Percentiles rank a stretch among this genome's conserved stretches.
phyloP scores from a whole-genome alignment of 345 rosid species.

The Salix suchowensis region DNA sequence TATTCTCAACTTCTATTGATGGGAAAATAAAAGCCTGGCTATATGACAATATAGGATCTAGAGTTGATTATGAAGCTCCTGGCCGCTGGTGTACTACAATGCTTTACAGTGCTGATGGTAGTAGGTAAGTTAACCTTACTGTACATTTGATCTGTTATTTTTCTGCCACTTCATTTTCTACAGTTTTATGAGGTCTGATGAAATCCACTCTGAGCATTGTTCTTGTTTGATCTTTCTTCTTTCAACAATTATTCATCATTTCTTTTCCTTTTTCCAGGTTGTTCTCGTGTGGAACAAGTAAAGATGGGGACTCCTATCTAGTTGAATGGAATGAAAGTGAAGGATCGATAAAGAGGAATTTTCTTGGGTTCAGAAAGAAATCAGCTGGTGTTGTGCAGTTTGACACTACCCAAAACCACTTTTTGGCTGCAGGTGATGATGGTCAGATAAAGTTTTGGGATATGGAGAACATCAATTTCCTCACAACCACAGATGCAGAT shows the following conservation, averaged over 20 bases:
- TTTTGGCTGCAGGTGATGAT: slow-evolving; percentile 90
- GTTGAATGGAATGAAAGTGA: slow-evolving; percentile 97
- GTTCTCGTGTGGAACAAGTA: slow-evolving; percentile 89
- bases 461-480: slow-evolving; percentile 59
- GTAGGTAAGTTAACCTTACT: slow-evolving; percentile 43
- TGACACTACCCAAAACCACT: slow-evolving; percentile 79
- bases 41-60: slow-evolving; percentile 71
- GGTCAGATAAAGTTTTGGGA: slow-evolving; percentile 89
- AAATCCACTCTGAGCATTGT: neutral
- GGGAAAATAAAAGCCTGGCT: slow-evolving; percentile 93
- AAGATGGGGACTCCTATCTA: slow-evolving; percentile 74
- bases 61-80: slow-evolving; percentile 83
- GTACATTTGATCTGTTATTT: neutral
- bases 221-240: neutral
- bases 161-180: neutral
- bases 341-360: slow-evolving; percentile 78
- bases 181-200: neutral
- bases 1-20: slow-evolving; percentile 73
- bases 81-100: slow-evolving; percentile 75
- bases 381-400: slow-evolving; percentile 64
- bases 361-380: slow-evolving; percentile 64
- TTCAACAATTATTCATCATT: neutral
- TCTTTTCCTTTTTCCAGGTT: slow-evolving; percentile 42
- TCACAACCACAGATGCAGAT: slow-evolving; percentile 63
- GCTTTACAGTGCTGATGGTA: slow-evolving; percentile 85